These are phyloP conservation scores for Ascobolus immersus DNA, from an alignment of 495 filamentous ascomycete species.

Conservation along the genomic window DNA sequence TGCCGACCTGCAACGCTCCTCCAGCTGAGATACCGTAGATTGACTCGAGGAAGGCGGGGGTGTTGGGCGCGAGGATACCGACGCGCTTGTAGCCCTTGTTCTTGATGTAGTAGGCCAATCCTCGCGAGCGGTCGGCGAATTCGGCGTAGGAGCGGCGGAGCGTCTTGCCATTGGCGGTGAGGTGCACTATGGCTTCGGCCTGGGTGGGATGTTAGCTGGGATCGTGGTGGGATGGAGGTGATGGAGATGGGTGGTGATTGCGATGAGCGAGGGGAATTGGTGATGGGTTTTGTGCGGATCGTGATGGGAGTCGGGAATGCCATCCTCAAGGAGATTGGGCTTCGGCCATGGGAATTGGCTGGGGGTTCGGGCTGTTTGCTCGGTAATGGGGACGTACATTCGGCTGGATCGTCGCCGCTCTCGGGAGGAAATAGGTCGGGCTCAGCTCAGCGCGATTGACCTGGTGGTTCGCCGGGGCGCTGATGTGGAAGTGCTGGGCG, in stretches of 20 bases:
- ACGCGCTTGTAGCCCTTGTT: conserved; percentile 42
- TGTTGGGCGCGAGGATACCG: conserved; percentile 73
- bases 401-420: conserved; percentile 76
- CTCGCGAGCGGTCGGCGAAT: conserved; percentile 57
- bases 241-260: neutral
- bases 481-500: no score
- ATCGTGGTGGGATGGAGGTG: neutral
- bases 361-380: no score
- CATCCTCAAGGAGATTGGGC: neutral
- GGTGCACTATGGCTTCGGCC: conserved; percentile 67
- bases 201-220: conserved; percentile 13
- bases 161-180: conserved; percentile 46
- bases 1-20: conserved; percentile 51
- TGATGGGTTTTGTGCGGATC: no score
- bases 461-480: no score
- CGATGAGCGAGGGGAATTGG: no score
- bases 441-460: conserved; percentile 57
- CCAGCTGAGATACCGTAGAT: conserved; percentile 77
- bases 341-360: neutral
- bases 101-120: conserved; percentile 62
- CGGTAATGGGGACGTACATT: conserved; percentile 37
- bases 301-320: no score
- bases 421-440: conserved; percentile 68
- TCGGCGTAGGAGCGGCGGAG: conserved; percentile 55
- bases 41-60: conserved; percentile 73